Conservation (phyloP, 2,329 filamentous ascomycete species). For the Parascedosporium putredinis region DNA sequence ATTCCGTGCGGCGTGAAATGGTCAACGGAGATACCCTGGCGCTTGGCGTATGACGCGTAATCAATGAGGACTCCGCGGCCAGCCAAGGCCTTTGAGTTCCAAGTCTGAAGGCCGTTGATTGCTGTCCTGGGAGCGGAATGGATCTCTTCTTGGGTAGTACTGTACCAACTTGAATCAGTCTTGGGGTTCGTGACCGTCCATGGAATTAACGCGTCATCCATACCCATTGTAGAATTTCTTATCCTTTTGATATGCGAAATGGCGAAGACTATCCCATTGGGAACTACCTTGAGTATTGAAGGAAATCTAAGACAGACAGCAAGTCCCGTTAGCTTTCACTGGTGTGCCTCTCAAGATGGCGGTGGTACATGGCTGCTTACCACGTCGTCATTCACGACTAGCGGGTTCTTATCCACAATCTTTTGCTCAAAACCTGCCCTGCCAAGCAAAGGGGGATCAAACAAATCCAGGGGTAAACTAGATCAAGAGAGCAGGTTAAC, state of each 20-base stretch:
- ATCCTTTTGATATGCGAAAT: conserved; percentile 27
- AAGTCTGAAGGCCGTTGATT: conserved; percentile 10
- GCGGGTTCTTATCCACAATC: conserved; percentile 11
- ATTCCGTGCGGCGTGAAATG: conserved; percentile 23
- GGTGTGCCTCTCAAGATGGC: not conserved
- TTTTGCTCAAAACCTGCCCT: conserved; percentile 12
- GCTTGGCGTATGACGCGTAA: conserved; percentile 6
- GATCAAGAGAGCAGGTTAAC: no score
- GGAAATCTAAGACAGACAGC: conserved; percentile 5
- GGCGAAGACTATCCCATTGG: conserved; percentile 24
- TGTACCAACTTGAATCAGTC: not conserved
- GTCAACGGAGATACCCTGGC: not conserved
- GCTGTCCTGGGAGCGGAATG: conserved; percentile 4
- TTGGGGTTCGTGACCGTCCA: not conserved
- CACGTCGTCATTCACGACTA: conserved; percentile 13
- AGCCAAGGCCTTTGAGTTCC: conserved; percentile 15
- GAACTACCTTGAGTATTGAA: conserved; percentile 14
- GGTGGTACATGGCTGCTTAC: conserved; percentile 3
- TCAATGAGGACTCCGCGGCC: conserved; percentile 11
- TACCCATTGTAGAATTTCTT: conserved; percentile 21
- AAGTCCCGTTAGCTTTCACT: no score
- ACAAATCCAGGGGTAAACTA: conserved; percentile 12
- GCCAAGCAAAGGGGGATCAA: conserved; percentile 12
- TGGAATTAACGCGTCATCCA: not conserved
- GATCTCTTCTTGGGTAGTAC: conserved; percentile 4